Conservation (phyloP, 768 basidiomycete species). For the Tricholoma furcatifolium region DNA sequence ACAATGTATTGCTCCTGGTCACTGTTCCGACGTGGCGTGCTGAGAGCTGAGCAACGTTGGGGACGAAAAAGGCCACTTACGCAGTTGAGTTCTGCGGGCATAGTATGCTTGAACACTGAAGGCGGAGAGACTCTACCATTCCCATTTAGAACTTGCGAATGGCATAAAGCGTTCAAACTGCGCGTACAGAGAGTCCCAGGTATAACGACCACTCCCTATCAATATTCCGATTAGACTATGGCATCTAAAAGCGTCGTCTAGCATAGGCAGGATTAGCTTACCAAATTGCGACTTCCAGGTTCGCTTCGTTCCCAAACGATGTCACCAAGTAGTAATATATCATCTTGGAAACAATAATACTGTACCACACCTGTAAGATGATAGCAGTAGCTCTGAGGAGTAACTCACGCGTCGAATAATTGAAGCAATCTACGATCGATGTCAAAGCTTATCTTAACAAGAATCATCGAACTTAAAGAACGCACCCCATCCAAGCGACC, state of each 20-base stretch:
- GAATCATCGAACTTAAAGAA: neutral
- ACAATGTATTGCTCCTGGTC: neutral
- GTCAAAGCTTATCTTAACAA: neutral
- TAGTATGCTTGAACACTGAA: slow-evolving; percentile 7
- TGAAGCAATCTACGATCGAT: neutral
- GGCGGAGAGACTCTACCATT: neutral
- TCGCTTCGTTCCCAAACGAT: neutral
- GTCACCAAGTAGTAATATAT: slow-evolving; percentile 1
- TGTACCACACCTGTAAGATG: neutral
- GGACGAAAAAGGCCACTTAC: neutral
- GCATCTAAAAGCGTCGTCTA: too few species aligned
- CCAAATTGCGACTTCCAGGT: neutral
- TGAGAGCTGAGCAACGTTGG: neutral
- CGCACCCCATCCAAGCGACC: slow-evolving; percentile 6
- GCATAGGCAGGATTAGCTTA: neutral
- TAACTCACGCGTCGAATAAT: slow-evolving; percentile 2
- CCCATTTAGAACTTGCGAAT: neutral
- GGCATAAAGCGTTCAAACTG: too few species aligned
- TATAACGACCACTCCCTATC: neutral
- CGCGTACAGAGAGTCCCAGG: slow-evolving; percentile 1
- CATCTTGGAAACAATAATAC: neutral
- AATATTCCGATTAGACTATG: neutral
- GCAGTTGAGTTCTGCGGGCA: neutral
- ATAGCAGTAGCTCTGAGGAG: too few species aligned
- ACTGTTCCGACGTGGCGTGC: neutral